Base-by-base conservation (phyloP, 2,329 filamentous ascomycete species). In the Ramichloridium luteum region DNA sequence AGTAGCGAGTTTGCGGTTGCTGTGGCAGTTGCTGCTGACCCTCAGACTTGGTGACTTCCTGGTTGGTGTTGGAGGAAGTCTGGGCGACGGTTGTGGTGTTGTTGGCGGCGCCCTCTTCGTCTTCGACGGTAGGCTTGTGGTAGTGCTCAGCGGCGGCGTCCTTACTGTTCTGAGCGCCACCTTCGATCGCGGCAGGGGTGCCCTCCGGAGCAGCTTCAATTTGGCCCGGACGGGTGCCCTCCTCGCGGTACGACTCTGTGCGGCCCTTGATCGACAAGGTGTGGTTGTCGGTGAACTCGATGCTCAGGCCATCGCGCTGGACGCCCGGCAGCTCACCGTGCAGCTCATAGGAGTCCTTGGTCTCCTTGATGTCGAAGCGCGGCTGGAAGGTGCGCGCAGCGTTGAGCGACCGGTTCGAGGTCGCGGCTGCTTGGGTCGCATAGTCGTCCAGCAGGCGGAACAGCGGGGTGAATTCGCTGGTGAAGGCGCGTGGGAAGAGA, bases 281-380 rank as follows among this genome's bases (percentile, higher is more conserved):
- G 60, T 81, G 76, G 25, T 69, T 64, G 52, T 88, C 80, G 36
- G 73, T 76, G 65, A 86, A 88, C 51, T 88, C 80, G 51, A 88
- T 80, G 52, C 69, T 64, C 49, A 90, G 64, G 49, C 85, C 65
- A 46, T 81, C 74, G 60, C 82, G 80, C 40, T 71, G 70, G 46
- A 86, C 65, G 34, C 82, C 82, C 0, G 81, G 77, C 4, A 88
- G 72, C 57, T 88, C 81, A 48, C 81, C 82, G 47, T 86, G 74
- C 13, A 88, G 75, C 58, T 88, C 77, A 52, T 84, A 88, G 41
- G 63, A 55, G 4, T 72, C 59, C 38, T 69, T 68, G 9, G 69
- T 71, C 61, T 90, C 82, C 54, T 72, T 76, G 39, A 86, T 67
- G 48, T 88, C 81, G 51, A 88, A 88, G 58, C 75, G 79, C 33